A percentile compares a stretch with the other conserved stretches of the same genome.
Evolutionary conservation across 2,329 filamentous ascomycete species (phyloP).

Genomic region (Aureobasidium melanogenum): DNA sequence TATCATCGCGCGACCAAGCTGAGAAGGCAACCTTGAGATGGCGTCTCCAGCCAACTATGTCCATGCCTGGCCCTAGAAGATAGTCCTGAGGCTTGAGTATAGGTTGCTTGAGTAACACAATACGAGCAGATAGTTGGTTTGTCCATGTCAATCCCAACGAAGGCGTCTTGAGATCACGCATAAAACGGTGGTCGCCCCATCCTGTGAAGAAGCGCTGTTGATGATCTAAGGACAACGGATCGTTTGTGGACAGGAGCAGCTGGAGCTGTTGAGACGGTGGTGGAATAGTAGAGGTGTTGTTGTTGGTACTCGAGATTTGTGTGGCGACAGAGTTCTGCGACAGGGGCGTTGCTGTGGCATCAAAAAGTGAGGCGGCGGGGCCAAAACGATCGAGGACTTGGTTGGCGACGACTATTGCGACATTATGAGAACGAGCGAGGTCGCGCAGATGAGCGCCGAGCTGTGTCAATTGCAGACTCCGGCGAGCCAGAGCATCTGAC

Average conservation of each 20-base stretch:
- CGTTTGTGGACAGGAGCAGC: conserved; percentile 30
- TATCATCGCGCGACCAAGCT: conserved; percentile 55
- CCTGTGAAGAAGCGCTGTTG: conserved; percentile 94
- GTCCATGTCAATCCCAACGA: conserved; percentile 84
- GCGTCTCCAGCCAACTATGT: conserved; percentile 56
- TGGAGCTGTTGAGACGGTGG: conserved; percentile 3
- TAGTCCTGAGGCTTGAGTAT: conserved; percentile 35
- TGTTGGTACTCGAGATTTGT: not conserved
- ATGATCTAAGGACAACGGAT: conserved; percentile 68
- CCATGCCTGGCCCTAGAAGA: conserved; percentile 31
- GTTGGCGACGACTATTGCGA: conserved; percentile 87
- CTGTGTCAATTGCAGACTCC: conserved; percentile 67
- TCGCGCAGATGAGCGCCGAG: conserved; percentile 67
- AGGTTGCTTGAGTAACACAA: conserved; percentile 69
- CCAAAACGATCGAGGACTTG: conserved; percentile 87
- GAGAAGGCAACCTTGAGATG: conserved; percentile 89
- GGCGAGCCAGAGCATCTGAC: conserved; percentile 51
- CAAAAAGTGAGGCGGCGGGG: conserved; percentile 11
- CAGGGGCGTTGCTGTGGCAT: not conserved
- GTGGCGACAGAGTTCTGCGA: conserved; percentile 1
- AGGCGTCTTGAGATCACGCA: conserved; percentile 62
- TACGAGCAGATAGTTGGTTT: conserved; percentile 74
- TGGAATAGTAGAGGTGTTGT: not conserved
- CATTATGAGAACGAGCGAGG: conserved; percentile 62
- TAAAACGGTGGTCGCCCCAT: conserved; percentile 60